Percentiles rank a stretch among this genome's conserved stretches.
These are phyloP conservation scores for Isoetes taiwanensis DNA, from an alignment of 75 land plant species.

Conservation along the genomic window DNA sequence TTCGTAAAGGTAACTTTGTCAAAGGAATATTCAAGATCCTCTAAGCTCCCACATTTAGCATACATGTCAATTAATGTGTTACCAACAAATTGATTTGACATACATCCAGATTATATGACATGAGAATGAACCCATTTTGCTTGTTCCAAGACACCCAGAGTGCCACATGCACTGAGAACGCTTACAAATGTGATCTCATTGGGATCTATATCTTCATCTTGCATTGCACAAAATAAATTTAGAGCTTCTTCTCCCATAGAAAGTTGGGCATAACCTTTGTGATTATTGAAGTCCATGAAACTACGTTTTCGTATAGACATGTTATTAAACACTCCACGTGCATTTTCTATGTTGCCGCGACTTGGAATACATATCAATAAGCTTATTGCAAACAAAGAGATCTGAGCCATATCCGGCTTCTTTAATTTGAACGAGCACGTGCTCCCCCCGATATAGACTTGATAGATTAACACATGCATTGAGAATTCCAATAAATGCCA, in stretches of 20 bases:
- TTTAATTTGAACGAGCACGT: conserved; percentile 10
- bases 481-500: conserved; percentile 17
- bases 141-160: no score
- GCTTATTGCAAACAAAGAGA: conserved; percentile 14
- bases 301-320: conserved; percentile 11
- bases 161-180: no score
- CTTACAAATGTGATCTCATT: no score
- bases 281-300: neutral
- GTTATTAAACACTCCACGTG: conserved; percentile 8
- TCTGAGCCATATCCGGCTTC: conserved; percentile 10
- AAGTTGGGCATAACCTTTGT: neutral
- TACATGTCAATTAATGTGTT: no score
- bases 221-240: neutral
- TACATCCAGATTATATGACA: no score
- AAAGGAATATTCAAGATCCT: no score
- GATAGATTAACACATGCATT: conserved; percentile 26
- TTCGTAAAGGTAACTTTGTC: no score
- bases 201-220: neutral
- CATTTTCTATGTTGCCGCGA: conserved; percentile 10
- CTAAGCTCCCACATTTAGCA: no score
- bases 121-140: no score
- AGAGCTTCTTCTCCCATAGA: neutral
- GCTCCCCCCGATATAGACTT: conserved; percentile 13
- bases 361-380: conserved; percentile 20
- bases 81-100: no score